phyloP scores from a whole-genome alignment of 306 rosid genomes.

The Luffa aegyptiaca region DNA sequence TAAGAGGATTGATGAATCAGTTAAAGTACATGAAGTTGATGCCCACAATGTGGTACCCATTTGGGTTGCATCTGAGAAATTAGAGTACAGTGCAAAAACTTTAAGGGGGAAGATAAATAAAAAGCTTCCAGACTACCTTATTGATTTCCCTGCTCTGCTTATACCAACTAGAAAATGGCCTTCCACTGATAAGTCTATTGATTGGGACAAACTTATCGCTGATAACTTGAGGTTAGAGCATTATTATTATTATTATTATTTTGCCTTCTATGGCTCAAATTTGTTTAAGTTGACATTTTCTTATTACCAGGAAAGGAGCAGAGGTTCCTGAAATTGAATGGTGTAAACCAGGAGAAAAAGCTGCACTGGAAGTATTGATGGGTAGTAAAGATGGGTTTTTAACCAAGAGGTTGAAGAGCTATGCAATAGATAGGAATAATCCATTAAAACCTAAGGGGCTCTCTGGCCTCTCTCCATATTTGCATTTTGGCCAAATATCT shows the following conservation, averaged over 20 bases:
- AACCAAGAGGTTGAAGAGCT: slow-evolving; percentile 67
- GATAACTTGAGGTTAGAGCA: slow-evolving; percentile 57
- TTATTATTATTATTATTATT: neutral
- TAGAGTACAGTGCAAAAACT: slow-evolving; percentile 85
- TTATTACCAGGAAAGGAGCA: slow-evolving; percentile 46
- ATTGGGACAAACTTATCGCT: slow-evolving; percentile 53
- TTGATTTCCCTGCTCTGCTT: slow-evolving; percentile 54
- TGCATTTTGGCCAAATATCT: slow-evolving; percentile 91
- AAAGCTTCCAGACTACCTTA: slow-evolving; percentile 60
- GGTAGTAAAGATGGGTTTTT: slow-evolving; percentile 75
- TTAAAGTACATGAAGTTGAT: slow-evolving; percentile 76
- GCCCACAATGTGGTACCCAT: slow-evolving; percentile 84
- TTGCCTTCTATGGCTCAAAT: neutral
- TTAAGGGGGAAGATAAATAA: slow-evolving; percentile 73
- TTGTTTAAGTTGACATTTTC: neutral
- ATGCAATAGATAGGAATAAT: slow-evolving; percentile 56
- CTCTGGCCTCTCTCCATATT: slow-evolving; percentile 86
- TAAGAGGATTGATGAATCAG: slow-evolving; percentile 45
- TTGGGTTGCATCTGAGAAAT: slow-evolving; percentile 79
- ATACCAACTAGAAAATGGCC: slow-evolving; percentile 52
- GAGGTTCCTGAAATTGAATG: slow-evolving; percentile 91
- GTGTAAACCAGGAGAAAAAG: slow-evolving; percentile 81
- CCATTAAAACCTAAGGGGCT: slow-evolving; percentile 62
- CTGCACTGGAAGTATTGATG: slow-evolving; percentile 74
- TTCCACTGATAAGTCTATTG: slow-evolving; percentile 16